Base-by-base conservation (phyloP, 371 early-diverging fungal genomes). In the Chytridium lagenaria region DNA sequence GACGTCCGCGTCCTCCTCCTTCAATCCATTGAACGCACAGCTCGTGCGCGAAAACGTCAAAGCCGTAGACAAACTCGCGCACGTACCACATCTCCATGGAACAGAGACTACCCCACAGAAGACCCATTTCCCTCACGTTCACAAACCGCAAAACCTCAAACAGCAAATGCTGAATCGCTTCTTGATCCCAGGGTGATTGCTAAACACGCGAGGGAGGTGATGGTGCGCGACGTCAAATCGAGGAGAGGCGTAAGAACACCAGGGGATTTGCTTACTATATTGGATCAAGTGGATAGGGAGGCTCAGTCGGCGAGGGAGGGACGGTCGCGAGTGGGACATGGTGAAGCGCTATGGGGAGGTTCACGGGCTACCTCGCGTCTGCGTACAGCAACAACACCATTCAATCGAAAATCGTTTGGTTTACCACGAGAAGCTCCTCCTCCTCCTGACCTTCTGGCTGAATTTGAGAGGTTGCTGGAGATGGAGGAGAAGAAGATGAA, bases 1-100 rank as follows among this genome's bases (percentile, higher is more conserved):
- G 78, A 76, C 37, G 39, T 83, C 19, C 77, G 80, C 37, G 78
- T 83, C 16, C 77, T 80, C 28, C 69, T 83, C 33, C 79, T 83
- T 22, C 83, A 79, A 57, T 71, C 83, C 36, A 80, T 83, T 31
- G 80, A 82, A 64, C 52, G 72, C 5, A 67, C 78, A 7, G 28
- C 70, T 0, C 59, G 75, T 49, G 38, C 63, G 7, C 75, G 74
- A 23, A 38, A 44, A 16, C 38, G 73, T n/a, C 59, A 50, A 36
- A 61, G 36, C 36, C 3, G 61, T 12, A 7, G 44, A 7, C 44
- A 44, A 12, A 44, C 44, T 7, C 3, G 36, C 16, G 61, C 16
- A 34, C 55, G 55, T 5, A 52, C 61, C 10, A 34, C 23, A 5
- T 61, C 61, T 28, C 61, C 61, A 2, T 61, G 61, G 61, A 61